phyloP scores from a whole-genome alignment of 1,284 basidiomycete genomes.

The Sanghuangporus baumii region DNA sequence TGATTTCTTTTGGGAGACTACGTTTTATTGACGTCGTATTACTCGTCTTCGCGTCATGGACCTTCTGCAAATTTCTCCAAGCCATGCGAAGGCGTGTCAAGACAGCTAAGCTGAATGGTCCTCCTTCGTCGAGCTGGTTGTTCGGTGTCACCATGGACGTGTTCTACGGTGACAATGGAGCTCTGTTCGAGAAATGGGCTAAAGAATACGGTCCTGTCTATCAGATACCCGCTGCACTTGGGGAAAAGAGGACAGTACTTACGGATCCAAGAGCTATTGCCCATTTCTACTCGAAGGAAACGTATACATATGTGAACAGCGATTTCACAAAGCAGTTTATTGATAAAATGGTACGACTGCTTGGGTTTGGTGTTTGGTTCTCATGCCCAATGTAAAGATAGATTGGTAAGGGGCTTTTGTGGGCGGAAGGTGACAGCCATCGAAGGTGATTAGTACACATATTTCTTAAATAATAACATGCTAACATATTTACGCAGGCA shows the following conservation, averaged over 20 bases:
- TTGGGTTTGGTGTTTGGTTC: not conserved
- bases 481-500: constrained; percentile 27
- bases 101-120: constrained; percentile 30
- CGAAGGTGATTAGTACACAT: constrained; percentile 24
- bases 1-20: not conserved
- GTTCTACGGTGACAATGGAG: constrained; percentile 17
- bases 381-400: constrained; percentile 19
- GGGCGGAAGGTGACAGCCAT: constrained; percentile 49
- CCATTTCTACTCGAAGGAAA: constrained; percentile 46
- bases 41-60: not conserved
- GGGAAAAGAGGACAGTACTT: constrained; percentile 36
- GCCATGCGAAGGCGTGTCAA: constrained; percentile 5
- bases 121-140: constrained; percentile 23
- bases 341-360: constrained; percentile 34
- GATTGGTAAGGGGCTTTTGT: constrained; percentile 45
- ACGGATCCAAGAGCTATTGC: constrained; percentile 50
- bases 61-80: constrained; percentile 5
- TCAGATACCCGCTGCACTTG: constrained; percentile 35
- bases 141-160: constrained; percentile 16
- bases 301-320: constrained; percentile 41
- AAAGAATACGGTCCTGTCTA: constrained; percentile 45
- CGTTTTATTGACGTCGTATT: not conserved
- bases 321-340: constrained; percentile 33
- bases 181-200: constrained; percentile 30
- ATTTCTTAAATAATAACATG: not conserved